Evolutionary conservation across 805 yeast genomes (phyloP), one percentile per base, ranked within the genome.

Genomic region (Wickerhamomyces hampshirensis): DNA sequence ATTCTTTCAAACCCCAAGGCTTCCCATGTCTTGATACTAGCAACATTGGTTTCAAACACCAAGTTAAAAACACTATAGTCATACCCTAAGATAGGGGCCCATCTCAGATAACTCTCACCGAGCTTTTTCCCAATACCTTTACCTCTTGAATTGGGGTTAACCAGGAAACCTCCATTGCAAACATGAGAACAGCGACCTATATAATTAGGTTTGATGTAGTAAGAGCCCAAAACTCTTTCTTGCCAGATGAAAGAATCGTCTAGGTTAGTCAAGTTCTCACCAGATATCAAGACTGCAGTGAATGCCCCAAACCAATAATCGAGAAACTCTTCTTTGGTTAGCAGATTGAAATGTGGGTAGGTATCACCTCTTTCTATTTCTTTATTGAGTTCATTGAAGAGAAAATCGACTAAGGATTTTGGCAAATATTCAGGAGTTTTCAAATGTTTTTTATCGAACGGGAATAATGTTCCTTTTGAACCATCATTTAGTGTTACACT

Each of bases 101-200:
- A 77, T 34, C 61, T 55, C 30, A 87, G 54, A 54, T 84, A 89
- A 29, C 71, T 62, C 38, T 63, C 62, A 5, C 94, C 97, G 53
- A 89, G 53, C n/a, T 70, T 70, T 24, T 62, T 68, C 2, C 96
- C 96, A 12, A 85, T 59, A 8, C 83, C 80, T 31, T 68, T 57
- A 0, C 94, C 93, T 43, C 97, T 69, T 18, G 63, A 62, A 0
- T 44, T 44, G 7, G 68, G 65, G 40, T 73, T 73, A 6, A 89
- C 95, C 9, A 87, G 55, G 53, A 89, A 89, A 0, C 94, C 96
- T 0, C 80, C 96, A 56, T 89, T 89, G 51, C 96, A 86, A 19
- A 76, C 80, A 51, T 89, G 96, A 0, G 93, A 77, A 44, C 91
- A 80, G 39, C 95, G 71, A 7, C 95, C 96, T 3, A 68, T 60